phyloP scores from a whole-genome alignment of 176 grass and related monocot genomes.

The Bothriochloa decipiens region DNA sequence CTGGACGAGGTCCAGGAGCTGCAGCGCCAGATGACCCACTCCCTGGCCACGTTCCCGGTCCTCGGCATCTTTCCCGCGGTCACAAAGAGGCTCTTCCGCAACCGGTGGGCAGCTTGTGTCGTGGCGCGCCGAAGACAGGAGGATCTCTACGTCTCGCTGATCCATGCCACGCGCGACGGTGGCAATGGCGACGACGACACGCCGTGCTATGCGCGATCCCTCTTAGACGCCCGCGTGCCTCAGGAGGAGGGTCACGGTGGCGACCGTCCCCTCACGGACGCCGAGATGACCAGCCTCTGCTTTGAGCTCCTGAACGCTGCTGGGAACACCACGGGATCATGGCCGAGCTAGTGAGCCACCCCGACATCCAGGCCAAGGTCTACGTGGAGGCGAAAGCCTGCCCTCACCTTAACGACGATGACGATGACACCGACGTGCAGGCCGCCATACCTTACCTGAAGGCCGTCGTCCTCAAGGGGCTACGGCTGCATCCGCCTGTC shows the following conservation, averaged over 20 bases:
- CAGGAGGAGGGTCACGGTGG: background rate
- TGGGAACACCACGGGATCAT: constrained; percentile 69
- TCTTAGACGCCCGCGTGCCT: constrained; percentile 31
- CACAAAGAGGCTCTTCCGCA: constrained; percentile 55
- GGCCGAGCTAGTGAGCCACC: constrained; percentile 58
- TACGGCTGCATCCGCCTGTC: constrained; percentile 52
- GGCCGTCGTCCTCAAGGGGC: constrained; percentile 59
- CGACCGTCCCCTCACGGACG: constrained; percentile 34
- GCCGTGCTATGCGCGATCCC: constrained; percentile 51
- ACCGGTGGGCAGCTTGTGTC: constrained; percentile 31
- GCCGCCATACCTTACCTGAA: constrained; percentile 47
- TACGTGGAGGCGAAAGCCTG: constrained; percentile 33
- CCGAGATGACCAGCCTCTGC: constrained; percentile 53
- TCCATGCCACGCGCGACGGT: background rate
- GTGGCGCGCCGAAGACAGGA: constrained; percentile 33
- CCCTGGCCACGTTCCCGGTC: constrained; percentile 38
- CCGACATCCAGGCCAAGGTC: constrained; percentile 49
- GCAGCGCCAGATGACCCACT: constrained; percentile 13
- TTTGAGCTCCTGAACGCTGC: constrained; percentile 60
- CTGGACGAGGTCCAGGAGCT: constrained; percentile 49
- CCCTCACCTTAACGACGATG: background rate
- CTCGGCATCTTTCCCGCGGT: constrained; percentile 54
- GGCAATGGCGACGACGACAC: background rate
- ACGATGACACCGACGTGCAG: constrained; percentile 21
- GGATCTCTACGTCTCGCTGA: constrained; percentile 48